Percentiles rank a stretch among this genome's conserved stretches.
These are phyloP conservation scores for Cyberlindnera petersonii DNA, from an alignment of 805 yeast genomes.

Conservation along the genomic window DNA sequence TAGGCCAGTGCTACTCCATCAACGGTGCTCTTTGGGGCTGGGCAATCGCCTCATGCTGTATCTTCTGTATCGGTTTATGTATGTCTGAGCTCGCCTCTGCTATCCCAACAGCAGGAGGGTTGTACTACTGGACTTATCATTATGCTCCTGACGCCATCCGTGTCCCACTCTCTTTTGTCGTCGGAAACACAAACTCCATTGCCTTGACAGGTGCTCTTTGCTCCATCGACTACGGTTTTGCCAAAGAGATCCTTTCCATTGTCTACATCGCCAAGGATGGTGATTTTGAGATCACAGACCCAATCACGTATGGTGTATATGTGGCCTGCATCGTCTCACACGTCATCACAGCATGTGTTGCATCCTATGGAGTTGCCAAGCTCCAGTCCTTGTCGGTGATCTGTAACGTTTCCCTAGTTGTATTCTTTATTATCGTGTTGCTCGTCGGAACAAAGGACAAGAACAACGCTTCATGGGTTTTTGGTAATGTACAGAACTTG, in stretches of 20 bases:
- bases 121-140: constrained; percentile 64
- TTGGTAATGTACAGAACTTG: constrained; percentile 45
- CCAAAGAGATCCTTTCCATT: constrained; percentile 54
- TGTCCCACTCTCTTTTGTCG: constrained; percentile 54
- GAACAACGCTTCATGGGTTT: constrained; percentile 50
- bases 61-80: constrained; percentile 50
- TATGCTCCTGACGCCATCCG: constrained; percentile 54
- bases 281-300: constrained; percentile 48
- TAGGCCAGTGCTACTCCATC: constrained; percentile 44
- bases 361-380: constrained; percentile 53
- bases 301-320: constrained; percentile 59
- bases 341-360: constrained; percentile 48
- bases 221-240: constrained; percentile 67
- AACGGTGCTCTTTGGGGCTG: constrained; percentile 64
- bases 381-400: constrained; percentile 57
- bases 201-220: constrained; percentile 66
- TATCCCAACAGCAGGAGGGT: constrained; percentile 73
- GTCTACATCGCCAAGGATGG: constrained; percentile 54
- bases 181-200: constrained; percentile 65
- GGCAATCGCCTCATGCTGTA: constrained; percentile 54
- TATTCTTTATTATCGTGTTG: constrained; percentile 56
- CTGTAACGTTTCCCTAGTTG: constrained; percentile 48
- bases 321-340: constrained; percentile 56
- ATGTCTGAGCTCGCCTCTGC: constrained; percentile 67
- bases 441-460: constrained; percentile 49